These are phyloP conservation scores for Willaertia magna DNA, from an alignment of 208 protist species.

Conservation along the genomic window DNA sequence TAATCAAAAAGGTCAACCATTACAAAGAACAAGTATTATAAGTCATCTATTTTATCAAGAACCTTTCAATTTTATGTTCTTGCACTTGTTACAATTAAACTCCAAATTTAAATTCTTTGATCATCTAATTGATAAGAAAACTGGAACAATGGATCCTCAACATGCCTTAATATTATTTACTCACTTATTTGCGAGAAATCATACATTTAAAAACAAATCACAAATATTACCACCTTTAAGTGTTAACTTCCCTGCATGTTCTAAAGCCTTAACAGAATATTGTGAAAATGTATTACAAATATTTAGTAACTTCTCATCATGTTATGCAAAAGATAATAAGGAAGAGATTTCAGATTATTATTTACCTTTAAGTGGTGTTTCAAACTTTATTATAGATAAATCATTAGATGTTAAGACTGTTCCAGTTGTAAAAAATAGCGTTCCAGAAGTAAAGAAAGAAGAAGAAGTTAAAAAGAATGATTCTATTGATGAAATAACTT, in stretches of 20 bases:
- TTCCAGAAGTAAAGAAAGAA: too few species aligned
- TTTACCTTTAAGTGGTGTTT: too few species aligned
- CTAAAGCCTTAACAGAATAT: neutral
- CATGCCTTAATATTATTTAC: neutral
- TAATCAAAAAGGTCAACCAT: neutral
- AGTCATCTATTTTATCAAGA: neutral
- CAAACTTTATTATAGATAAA: too few species aligned
- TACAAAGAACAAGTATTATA: neutral
- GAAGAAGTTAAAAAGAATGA: too few species aligned
- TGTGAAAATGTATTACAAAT: neutral
- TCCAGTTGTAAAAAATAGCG: too few species aligned
- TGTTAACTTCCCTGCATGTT: neutral
- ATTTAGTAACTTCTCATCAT: neutral
- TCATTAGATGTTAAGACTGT: too few species aligned
- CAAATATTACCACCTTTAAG: neutral
- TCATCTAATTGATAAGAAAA: neutral
- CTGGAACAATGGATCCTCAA: neutral
- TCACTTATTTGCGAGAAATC: neutral
- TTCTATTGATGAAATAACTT: too few species aligned
- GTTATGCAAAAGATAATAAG: too few species aligned
- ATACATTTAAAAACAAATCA: neutral
- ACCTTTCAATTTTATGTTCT: neutral
- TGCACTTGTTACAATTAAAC: neutral
- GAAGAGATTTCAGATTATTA: too few species aligned
- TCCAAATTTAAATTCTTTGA: neutral